phyloP scores from a whole-genome alignment of 305 asterid genomes.

The Withania somnifera region DNA sequence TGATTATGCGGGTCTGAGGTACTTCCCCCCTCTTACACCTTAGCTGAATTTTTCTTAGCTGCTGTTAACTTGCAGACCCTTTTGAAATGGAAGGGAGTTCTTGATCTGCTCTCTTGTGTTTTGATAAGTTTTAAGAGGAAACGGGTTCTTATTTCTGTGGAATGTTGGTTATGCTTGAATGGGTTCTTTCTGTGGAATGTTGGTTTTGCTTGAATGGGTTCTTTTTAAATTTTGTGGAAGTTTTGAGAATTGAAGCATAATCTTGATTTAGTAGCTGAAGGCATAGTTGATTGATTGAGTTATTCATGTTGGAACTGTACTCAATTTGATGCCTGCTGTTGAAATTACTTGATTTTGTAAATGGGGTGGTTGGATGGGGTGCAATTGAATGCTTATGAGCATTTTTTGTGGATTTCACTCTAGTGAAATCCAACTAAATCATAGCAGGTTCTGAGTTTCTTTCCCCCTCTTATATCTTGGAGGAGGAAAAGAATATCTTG shows the following conservation, averaged over 20 bases:
- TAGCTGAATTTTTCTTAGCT: not conserved
- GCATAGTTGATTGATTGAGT: not conserved
- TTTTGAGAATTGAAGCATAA: not conserved
- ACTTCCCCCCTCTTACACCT: not conserved
- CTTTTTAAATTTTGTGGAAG: not conserved
- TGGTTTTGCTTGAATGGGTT: not conserved
- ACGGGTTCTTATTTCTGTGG: not conserved
- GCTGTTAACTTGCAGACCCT: not conserved
- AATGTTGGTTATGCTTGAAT: not conserved
- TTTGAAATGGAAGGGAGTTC: not conserved
- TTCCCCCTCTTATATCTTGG: no score
- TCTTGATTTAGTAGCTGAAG: not conserved
- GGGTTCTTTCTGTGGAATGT: not conserved
- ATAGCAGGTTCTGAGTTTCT: not conserved
- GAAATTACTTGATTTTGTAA: not conserved
- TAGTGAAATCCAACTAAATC: not conserved
- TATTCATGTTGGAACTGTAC: not conserved
- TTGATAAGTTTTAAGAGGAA: not conserved
- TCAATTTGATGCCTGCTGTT: not conserved
- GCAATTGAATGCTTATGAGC: no score
- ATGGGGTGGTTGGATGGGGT: not conserved
- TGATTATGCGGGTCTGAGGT: not conserved
- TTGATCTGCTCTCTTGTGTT: not conserved
- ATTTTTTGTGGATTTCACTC: not conserved
- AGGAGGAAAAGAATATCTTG: no score